Conservation (phyloP, 257 asterid species). For the Lycium barbarum region DNA sequence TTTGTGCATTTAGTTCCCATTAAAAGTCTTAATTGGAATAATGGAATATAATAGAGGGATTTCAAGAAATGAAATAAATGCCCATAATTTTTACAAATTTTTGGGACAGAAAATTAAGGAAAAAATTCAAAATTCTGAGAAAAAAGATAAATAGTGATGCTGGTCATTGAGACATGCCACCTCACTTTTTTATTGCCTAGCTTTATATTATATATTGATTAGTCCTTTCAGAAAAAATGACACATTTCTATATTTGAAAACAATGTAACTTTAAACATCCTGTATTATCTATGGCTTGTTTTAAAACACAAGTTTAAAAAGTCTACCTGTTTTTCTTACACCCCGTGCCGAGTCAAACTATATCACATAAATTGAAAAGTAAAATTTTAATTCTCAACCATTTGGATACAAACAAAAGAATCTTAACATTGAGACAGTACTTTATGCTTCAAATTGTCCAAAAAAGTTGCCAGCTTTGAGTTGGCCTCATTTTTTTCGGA, state of each 20-base stretch:
- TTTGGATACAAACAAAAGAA: not conserved
- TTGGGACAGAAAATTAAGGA: no score
- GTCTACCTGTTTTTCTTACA: not conserved
- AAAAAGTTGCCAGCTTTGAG: not conserved
- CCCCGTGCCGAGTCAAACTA: not conserved
- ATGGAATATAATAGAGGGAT: no score
- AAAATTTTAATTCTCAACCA: not conserved
- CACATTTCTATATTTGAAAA: not conserved
- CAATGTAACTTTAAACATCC: not conserved
- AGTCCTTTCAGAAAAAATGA: no score
- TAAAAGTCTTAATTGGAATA: no score
- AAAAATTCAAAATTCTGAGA: no score
- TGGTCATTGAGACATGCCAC: no score
- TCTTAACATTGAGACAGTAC: not conserved
- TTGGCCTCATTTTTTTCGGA: not conserved
- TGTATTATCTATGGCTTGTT: not conserved
- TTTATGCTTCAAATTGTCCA: not conserved
- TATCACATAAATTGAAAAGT: not conserved
- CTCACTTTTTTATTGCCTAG: no score
- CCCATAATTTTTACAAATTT: no score
- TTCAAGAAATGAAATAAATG: no score
- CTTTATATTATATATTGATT: no score
- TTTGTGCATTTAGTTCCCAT: no score
- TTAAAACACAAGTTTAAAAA: not conserved
- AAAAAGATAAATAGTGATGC: no score